A percentile compares a stretch with the other conserved stretches of the same genome.
Conservation (phyloP, 495 filamentous ascomycete species). For the Venustampulla echinocandica region DNA sequence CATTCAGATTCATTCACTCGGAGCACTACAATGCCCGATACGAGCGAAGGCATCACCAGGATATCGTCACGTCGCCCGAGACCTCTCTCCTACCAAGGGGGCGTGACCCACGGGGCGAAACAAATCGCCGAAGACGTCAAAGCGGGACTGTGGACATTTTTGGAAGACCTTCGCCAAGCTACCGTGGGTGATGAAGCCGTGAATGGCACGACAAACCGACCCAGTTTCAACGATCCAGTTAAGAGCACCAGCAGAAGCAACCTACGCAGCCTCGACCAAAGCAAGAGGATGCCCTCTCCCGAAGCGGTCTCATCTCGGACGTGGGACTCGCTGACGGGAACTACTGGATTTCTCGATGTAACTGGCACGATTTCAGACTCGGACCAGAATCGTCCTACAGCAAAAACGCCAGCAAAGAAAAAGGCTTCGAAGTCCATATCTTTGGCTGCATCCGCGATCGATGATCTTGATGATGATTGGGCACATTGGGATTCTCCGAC, state of each 20-base stretch:
- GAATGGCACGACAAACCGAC: slow-evolving; percentile 41
- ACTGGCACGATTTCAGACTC: slow-evolving; percentile 12
- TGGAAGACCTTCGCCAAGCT: slow-evolving; percentile 90
- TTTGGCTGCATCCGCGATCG: slow-evolving; percentile 20
- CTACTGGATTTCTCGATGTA: slow-evolving; percentile 32
- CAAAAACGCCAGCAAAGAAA: slow-evolving; percentile 1
- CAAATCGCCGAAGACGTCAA: slow-evolving; percentile 87
- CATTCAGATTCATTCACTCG: background rate
- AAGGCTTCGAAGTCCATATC: slow-evolving; percentile 22
- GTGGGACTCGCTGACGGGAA: slow-evolving; percentile 23
- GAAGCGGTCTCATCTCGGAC: slow-evolving; percentile 23
- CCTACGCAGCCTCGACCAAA: slow-evolving; percentile 26
- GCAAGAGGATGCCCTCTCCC: slow-evolving; percentile 31
- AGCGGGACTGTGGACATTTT: slow-evolving; percentile 90
- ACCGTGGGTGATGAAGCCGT: slow-evolving; percentile 89
- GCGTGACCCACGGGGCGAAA: slow-evolving; percentile 38
- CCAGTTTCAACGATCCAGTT: slow-evolving; percentile 25
- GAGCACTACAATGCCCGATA: slow-evolving; percentile 19
- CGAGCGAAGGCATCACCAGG: slow-evolving; percentile 18
- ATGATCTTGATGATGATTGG: slow-evolving; percentile 63
- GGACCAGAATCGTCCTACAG: slow-evolving; percentile 1
- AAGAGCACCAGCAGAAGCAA: slow-evolving; percentile 30
- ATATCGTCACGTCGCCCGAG: slow-evolving; percentile 7
- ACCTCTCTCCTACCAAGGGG: slow-evolving; percentile 22
- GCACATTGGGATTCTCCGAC: slow-evolving; percentile 59